These are phyloP conservation scores for Globisporangium uncinulatum DNA, from an alignment of 352 stramenopile species.

Conservation along the genomic window DNA sequence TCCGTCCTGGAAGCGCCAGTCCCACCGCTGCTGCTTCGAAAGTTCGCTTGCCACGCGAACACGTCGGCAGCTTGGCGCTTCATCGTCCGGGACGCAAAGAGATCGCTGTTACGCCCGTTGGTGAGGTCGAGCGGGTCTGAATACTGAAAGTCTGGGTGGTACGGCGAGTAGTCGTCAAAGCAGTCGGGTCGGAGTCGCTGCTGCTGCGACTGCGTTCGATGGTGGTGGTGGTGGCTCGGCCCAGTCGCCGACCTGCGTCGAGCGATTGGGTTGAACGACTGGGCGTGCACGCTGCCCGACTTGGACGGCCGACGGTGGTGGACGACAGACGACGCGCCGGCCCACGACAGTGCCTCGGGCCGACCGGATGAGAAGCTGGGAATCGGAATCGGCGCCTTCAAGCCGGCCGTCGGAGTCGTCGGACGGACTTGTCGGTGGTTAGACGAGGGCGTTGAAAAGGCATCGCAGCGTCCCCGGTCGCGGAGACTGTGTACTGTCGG, in stretches of 20 bases:
- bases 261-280: constrained; percentile 4
- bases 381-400: not conserved
- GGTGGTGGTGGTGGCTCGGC: not conserved
- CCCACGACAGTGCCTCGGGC: not conserved
- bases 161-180: constrained; percentile 80
- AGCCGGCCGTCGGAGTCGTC: not conserved
- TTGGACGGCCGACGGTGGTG: not conserved
- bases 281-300: not conserved
- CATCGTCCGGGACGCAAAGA: constrained; percentile 1
- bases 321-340: not conserved
- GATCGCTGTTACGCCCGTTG: constrained; percentile 24
- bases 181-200: constrained; percentile 34
- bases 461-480: no score
- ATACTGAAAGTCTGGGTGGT: constrained; percentile 58
- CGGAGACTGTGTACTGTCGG: no score
- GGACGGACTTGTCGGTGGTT: no score
- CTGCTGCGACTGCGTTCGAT: not conserved
- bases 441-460: no score
- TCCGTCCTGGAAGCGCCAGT: constrained; percentile 33
- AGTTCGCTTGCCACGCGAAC: constrained; percentile 1
- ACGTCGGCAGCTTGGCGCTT: constrained; percentile 1
- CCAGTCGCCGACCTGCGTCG: constrained; percentile 7
- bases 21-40: not conserved
- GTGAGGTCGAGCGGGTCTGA: constrained; percentile 26
- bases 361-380: not conserved